Evolutionary conservation across 139 green algal genomes (phyloP), one percentile per base, ranked within the genome.

Genomic region (Chlorella sorokiniana): DNA sequence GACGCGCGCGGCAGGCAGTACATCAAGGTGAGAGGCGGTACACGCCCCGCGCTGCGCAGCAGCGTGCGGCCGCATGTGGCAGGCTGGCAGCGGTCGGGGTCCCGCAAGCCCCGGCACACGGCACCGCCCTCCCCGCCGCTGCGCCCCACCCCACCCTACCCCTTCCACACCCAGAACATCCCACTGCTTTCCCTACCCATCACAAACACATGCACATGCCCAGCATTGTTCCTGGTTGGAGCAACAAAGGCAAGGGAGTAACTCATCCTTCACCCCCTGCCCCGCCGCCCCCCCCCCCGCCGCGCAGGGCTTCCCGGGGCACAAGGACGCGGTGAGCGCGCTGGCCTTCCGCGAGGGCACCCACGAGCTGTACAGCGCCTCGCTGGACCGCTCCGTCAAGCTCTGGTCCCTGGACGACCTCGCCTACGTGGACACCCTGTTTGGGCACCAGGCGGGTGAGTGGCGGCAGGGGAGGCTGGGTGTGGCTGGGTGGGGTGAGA

Each of bases 391-490:
- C 18, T 93, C 92, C n/a, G 75, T 98, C 62, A 97, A 98, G 90
- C 85, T 97, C 25, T 99, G 96, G 96, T 93, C 75, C 78, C 54
- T 98, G n/a, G 96, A 98, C 59, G 94, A 98, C 74, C 87, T 91
- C 44, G 93, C 93, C 5, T 99, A 99, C 86, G 90, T 99, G 54
- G 96, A 99, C 87, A 97, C 96, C 20, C 88, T 99, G 67, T 97
- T 31, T 75, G 11, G 68, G n/a, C 62, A 69, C n/a, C 62, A 41
- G 16, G 62, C 62, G 22, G 29, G 29, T 63, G 54, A 63, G 54
- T n/a, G n/a, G n/a, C n/a, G n/a, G n/a, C n/a, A n/a, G n/a, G n/a
- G n/a, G n/a, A n/a, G n/a, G n/a, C n/a, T n/a, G n/a, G n/a, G n/a
- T n/a, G n/a, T n/a, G n/a, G n/a, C n/a, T n/a, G n/a, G n/a, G n/a